Base-by-base conservation (phyloP, 306 rosid genomes). In the Corylus americana region DNA sequence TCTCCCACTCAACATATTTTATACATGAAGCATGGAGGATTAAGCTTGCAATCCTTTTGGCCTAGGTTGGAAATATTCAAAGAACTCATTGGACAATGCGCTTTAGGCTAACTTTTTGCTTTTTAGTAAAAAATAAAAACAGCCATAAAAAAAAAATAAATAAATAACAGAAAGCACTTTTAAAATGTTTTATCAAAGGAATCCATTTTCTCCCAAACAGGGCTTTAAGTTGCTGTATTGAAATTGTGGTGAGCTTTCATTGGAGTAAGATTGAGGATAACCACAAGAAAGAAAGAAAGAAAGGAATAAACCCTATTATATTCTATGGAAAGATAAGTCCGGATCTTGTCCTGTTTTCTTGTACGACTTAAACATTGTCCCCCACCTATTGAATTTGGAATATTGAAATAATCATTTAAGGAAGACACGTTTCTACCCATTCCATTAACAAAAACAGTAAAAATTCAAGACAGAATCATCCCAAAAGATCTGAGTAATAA, bases 321-420 rank as follows among this genome's bases (percentile, higher is more conserved):
- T 81, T 78, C 64, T 81, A 50, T 4, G 22, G 14, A 5, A 29
- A 73, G 84, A 87, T 79, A 81, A 79, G 78, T 81, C 57, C 77
- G 74, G 79, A 80, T 78, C 82, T 78, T 75, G 77, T 51, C 85
- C 76, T 79, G 57, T 86, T 79, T 72, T 79, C 42, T 77, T 85
- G 78, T 77, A 58, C 82, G 80, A 69, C 66, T 64, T 72, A 75
- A 77, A 79, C 78, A 50, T 55, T 35, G 44, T 35, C 80, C 76
- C 49, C 82, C 82, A 83, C 79, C 74, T 67, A 55, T 71, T 75
- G n/a, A 31, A 31, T 17, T 62, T 62, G 42, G 69, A 62, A 62
- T 29, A 62, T 62, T 62, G 69, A 14, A 29, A 62, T 29, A 6
- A 12, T 27, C 69, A 62, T 62, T 62, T 31, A 1, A 63, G 39